Evolutionary conservation across 1,284 basidiomycete genomes (phyloP).

Genomic region (Pyrrhoderma lamaoense): DNA sequence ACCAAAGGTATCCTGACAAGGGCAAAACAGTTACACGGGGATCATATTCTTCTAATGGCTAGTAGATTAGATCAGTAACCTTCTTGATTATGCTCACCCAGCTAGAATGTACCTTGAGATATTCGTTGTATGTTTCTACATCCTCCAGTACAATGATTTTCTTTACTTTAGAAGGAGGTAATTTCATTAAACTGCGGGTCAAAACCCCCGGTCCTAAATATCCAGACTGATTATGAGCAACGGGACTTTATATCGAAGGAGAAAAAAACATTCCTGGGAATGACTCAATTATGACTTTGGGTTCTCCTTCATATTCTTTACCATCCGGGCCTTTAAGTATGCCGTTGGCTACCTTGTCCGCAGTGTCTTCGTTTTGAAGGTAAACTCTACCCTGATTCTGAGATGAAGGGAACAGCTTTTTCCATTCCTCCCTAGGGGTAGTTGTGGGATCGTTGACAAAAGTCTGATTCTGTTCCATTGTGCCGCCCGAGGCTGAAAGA

Average conservation of each 20-base stretch:
- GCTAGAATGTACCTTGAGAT: slow-evolving; percentile 41
- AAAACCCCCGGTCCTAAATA: slow-evolving; percentile 58
- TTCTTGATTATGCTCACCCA: not conserved
- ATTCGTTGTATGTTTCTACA: slow-evolving; percentile 41
- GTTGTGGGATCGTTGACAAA: slow-evolving; percentile 14
- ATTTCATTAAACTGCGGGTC: slow-evolving; percentile 58
- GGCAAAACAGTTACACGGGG: slow-evolving; percentile 51
- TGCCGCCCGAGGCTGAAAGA: slow-evolving; percentile 1
- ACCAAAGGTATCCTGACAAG: slow-evolving; percentile 45
- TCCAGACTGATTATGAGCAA: slow-evolving; percentile 1
- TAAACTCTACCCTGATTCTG: slow-evolving; percentile 31
- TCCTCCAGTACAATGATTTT: slow-evolving; percentile 68
- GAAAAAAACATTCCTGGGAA: slow-evolving; percentile 51
- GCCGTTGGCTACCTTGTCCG: slow-evolving; percentile 44
- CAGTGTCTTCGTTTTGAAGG: slow-evolving; percentile 41
- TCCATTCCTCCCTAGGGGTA: slow-evolving; percentile 26
- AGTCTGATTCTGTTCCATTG: slow-evolving; percentile 2
- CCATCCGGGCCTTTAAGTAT: slow-evolving; percentile 35
- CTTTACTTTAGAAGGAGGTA: slow-evolving; percentile 50
- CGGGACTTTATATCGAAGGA: not conserved
- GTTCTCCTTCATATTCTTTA: slow-evolving; percentile 26
- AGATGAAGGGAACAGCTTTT: slow-evolving; percentile 18
- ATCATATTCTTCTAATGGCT: slow-evolving; percentile 61
- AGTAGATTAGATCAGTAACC: slow-evolving; percentile 4
- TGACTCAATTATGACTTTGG: slow-evolving; percentile 62